A percentile compares a stretch with the other conserved stretches of the same genome.
These are phyloP conservation scores for Coniella lustricola DNA, from an alignment of 2,329 filamentous ascomycete genomes.

Conservation along the genomic window DNA sequence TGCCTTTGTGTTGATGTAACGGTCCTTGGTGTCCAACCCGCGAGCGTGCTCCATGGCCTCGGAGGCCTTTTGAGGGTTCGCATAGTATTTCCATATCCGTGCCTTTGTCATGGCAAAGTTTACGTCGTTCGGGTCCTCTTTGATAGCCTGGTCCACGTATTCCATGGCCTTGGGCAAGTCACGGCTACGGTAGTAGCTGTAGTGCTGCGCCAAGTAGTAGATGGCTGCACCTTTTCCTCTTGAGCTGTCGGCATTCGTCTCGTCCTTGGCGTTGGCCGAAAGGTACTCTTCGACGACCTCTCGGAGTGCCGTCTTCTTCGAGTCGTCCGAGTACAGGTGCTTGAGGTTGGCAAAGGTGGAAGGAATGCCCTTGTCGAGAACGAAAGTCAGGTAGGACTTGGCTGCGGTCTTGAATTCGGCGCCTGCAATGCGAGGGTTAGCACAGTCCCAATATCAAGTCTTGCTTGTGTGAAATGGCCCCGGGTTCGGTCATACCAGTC, in stretches of 20 bases:
- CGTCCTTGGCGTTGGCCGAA: conserved; percentile 39
- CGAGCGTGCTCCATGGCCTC: conserved; percentile 85
- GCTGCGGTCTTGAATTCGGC: conserved; percentile 74
- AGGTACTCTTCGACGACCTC: conserved; percentile 74
- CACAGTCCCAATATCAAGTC: neutral
- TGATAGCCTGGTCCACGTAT: conserved; percentile 77
- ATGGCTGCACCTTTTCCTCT: conserved; percentile 72
- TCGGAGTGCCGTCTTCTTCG: conserved; percentile 72
- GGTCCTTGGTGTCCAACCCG: conserved; percentile 77
- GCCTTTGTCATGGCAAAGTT: conserved; percentile 96
- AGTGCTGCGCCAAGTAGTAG: conserved; percentile 94
- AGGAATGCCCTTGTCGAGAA: conserved; percentile 87
- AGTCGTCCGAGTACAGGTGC: conserved; percentile 72
- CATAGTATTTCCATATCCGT: conserved; percentile 85
- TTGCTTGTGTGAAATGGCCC: too few species aligned
- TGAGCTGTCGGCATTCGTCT: conserved; percentile 35
- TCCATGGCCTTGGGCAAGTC: conserved; percentile 74
- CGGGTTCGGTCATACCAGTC: conserved; percentile 43
- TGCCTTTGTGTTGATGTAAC: conserved; percentile 97
- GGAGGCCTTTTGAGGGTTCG: conserved; percentile 71
- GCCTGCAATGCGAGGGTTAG: conserved; percentile 36
- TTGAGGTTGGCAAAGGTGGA: conserved; percentile 97
- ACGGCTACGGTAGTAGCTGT: conserved; percentile 85
- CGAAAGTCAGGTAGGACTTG: conserved; percentile 70
- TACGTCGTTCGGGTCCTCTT: conserved; percentile 70